Evolutionary conservation across 768 basidiomycete species (phyloP), one percentile per base, ranked within the genome.

Genomic region (Psilocybe tampanensis): DNA sequence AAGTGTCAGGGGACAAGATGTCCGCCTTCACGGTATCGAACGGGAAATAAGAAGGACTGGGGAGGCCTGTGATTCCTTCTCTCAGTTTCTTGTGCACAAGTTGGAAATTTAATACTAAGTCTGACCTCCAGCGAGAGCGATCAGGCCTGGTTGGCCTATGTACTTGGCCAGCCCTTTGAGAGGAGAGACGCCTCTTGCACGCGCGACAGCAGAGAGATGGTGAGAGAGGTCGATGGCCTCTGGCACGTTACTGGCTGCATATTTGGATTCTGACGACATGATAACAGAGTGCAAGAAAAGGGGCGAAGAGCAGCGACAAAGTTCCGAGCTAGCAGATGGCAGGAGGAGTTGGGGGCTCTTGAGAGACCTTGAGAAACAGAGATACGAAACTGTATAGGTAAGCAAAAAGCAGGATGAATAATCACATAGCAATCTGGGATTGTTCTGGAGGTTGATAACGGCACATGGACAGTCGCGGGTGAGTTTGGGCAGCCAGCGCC

Each of bases 161-260:
- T 88, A 89, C 69, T 83, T 84, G 64, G 83, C 80, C 24, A 91
- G 68, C 41, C 78, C 80, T 69, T 93, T 93, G 54, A 93, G 73
- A 0, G 89, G 86, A 39, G 83, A 53, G 24, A 51, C 49, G 2
- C 1, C 2, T 22, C 34, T n/a, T 36, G 18, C n/a, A 32, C 24
- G 17, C 19, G 52, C 29, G 12, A 44, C 5, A 12, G 42, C 52
- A 17, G 26, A 44, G 9, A 53, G 26, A 26, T 53, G 43, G 34
- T 33, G 32, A 32, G 42, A 22, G 23, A 42, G 23, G 42, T 26
- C 52, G 19, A 48, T 48, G 8, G 55, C 48, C 33, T 56, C 55
- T 51, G 55, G 55, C 29, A 34, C 33, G 19, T 13, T 7, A 32
- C 15, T 17, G 2, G 29, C 29, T 48, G 36, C 3, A n/a, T 5